Evolutionary conservation across 805 yeast species (phyloP).

Genomic region (Barnettozyma pratensis): DNA sequence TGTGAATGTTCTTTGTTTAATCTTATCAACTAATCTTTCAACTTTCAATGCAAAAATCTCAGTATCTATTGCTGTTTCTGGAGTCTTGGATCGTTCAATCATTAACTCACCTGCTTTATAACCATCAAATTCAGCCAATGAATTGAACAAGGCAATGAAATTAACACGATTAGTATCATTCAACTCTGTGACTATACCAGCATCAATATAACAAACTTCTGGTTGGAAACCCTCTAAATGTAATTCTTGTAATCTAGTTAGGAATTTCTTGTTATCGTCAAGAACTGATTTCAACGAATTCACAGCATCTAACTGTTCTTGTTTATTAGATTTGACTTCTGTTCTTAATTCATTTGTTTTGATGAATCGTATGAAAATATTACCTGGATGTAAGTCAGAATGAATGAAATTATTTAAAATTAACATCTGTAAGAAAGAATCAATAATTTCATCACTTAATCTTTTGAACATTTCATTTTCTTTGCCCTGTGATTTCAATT

Average conservation of each 20-base stretch:
- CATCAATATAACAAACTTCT: slow-evolving; percentile 85
- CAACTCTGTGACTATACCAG: slow-evolving; percentile 90
- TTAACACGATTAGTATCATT: slow-evolving; percentile 73
- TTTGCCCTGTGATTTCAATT: slow-evolving; percentile 29
- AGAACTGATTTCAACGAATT: slow-evolving; percentile 14
- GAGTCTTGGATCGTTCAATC: slow-evolving; percentile 93
- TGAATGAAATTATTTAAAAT: slow-evolving; percentile 91
- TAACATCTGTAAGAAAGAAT: slow-evolving; percentile 89
- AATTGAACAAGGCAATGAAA: slow-evolving; percentile 83
- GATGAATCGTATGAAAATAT: slow-evolving; percentile 72
- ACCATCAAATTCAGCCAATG: slow-evolving; percentile 90
- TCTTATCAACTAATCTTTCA: slow-evolving; percentile 72
- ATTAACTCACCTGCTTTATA: slow-evolving; percentile 90
- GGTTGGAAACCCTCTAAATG: slow-evolving; percentile 64
- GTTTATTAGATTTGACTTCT: slow-evolving; percentile 21
- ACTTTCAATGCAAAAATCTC: slow-evolving; percentile 87
- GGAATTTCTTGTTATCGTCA: slow-evolving; percentile 36
- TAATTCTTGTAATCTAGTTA: slow-evolving; percentile 39
- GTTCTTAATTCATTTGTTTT: slow-evolving; percentile 35
- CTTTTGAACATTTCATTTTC: slow-evolving; percentile 56
- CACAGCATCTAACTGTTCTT: slow-evolving; percentile 21
- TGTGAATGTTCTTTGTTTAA: slow-evolving; percentile 85
- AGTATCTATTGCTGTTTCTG: slow-evolving; percentile 80
- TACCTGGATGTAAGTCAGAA: slow-evolving; percentile 97
- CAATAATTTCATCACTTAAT: slow-evolving; percentile 76